phyloP scores from a whole-genome alignment of 2,329 filamentous ascomycete species.

The Pyrenophora graminea region DNA sequence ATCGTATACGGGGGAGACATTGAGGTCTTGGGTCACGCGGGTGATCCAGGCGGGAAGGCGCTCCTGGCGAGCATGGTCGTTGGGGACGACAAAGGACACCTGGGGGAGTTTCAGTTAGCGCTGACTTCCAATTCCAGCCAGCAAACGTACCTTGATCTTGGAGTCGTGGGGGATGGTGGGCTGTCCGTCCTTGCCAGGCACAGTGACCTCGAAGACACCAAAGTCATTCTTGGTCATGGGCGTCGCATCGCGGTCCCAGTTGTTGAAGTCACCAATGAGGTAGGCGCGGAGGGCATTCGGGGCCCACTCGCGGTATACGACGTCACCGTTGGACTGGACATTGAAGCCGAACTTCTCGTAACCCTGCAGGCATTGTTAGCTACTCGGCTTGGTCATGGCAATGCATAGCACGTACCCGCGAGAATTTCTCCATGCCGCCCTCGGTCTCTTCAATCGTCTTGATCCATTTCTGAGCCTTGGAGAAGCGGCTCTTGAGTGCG shows the following conservation, averaged over 20 bases:
- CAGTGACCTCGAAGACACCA: conserved; percentile 81
- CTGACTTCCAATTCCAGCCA: too few relatives aligned
- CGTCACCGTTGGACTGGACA: conserved; percentile 78
- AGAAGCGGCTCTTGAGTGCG: conserved; percentile 73
- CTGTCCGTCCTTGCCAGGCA: conserved; percentile 74
- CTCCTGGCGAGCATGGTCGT: conserved; percentile 76
- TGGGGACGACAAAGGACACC: conserved; percentile 82
- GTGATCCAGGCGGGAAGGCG: conserved; percentile 96
- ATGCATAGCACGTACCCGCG: conserved; percentile 61
- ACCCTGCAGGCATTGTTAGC: conserved; percentile 61
- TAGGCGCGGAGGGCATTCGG: conserved; percentile 84
- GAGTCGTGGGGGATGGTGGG: conserved; percentile 88
- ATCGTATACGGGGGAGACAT: conserved; percentile 89
- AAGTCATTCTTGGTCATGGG: conserved; percentile 85
- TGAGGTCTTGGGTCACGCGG: conserved; percentile 91
- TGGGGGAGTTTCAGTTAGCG: conserved; percentile 42
- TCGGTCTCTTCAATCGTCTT: conserved; percentile 79
- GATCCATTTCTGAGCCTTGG: conserved; percentile 84
- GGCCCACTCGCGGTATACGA: conserved; percentile 94
- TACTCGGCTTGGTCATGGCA: background rate
- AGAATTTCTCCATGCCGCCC: conserved; percentile 90
- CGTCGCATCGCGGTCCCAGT: conserved; percentile 81
- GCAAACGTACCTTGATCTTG: conserved; percentile 79
- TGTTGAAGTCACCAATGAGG: conserved; percentile 94
- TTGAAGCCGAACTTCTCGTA: conserved; percentile 86